These are phyloP conservation scores for Penicillium angulare DNA, from an alignment of 495 filamentous ascomycete species.

Conservation along the genomic window DNA sequence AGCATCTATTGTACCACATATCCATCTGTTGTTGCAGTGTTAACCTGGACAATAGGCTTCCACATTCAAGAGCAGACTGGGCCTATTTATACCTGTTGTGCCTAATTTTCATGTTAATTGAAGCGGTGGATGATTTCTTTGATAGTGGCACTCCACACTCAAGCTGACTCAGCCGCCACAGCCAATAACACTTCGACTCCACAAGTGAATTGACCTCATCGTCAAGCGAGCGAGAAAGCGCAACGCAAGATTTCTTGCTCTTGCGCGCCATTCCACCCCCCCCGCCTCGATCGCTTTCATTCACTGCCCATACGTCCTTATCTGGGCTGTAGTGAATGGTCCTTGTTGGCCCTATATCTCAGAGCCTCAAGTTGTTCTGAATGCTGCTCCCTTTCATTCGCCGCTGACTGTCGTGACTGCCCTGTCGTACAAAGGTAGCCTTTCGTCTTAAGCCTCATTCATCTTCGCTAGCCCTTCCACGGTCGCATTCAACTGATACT, in stretches of 20 bases:
- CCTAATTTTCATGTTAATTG: too few species aligned
- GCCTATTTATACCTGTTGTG: too few species aligned
- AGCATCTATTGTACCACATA: too few species aligned
- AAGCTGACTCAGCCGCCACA: slow-evolving; percentile 18
- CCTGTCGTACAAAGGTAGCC: not conserved
- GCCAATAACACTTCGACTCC: slow-evolving; percentile 10
- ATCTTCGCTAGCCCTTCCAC: not conserved
- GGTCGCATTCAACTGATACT: too few species aligned
- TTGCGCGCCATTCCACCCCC: slow-evolving; percentile 6
- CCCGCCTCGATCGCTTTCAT: not conserved
- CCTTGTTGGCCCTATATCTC: slow-evolving; percentile 13
- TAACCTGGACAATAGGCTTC: too few species aligned
- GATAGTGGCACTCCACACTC: not conserved
- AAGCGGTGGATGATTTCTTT: not conserved
- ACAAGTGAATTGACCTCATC: slow-evolving; percentile 23
- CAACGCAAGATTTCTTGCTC: slow-evolving; percentile 12
- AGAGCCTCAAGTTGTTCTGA: slow-evolving; percentile 4
- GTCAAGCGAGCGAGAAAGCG: slow-evolving; percentile 10
- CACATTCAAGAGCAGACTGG: too few species aligned
- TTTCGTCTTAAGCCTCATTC: not conserved
- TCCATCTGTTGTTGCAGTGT: too few species aligned
- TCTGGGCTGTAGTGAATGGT: slow-evolving; percentile 2
- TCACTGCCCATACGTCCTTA: not conserved
- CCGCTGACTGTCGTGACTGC: slow-evolving; percentile 2
- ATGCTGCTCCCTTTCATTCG: slow-evolving; percentile 7